phyloP scores from a whole-genome alignment of 495 filamentous ascomycete genomes.

The Immersiella caudata region DNA sequence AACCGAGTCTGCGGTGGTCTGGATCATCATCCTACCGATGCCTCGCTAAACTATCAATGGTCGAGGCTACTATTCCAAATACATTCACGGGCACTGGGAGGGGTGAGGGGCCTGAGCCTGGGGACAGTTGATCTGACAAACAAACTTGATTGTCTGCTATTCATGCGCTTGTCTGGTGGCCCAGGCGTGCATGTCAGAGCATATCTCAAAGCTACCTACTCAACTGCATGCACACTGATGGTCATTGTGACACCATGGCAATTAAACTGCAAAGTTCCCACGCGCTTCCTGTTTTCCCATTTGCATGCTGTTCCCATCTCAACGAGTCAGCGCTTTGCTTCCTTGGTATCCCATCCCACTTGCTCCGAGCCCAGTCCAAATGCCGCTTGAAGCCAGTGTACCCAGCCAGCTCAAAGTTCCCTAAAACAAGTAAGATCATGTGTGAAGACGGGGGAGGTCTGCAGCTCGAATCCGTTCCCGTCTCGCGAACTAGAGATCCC shows the following conservation, averaged over 20 bases:
- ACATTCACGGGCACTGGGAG: neutral
- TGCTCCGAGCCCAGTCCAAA: neutral
- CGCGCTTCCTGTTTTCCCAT: neutral
- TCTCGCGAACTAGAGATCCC: neutral
- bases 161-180: no score
- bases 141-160: neutral
- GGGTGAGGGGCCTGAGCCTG: neutral
- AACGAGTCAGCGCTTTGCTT: neutral
- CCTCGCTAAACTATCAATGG: no score
- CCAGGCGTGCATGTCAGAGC: neutral
- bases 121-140: neutral
- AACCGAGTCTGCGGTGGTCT: no score
- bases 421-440: neutral
- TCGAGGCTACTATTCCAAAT: neutral
- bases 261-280: conserved; percentile 4
- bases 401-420: neutral
- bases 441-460: neutral
- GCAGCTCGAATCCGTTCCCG: neutral
- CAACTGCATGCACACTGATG: no score
- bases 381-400: neutral
- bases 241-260: conserved; percentile 11
- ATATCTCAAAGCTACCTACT: neutral
- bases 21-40: no score
- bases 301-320: neutral
- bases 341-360: conserved; percentile 1